These are phyloP conservation scores for Sphaerobolus stellatus DNA, from an alignment of 1,284 basidiomycete species.

Conservation along the genomic window DNA sequence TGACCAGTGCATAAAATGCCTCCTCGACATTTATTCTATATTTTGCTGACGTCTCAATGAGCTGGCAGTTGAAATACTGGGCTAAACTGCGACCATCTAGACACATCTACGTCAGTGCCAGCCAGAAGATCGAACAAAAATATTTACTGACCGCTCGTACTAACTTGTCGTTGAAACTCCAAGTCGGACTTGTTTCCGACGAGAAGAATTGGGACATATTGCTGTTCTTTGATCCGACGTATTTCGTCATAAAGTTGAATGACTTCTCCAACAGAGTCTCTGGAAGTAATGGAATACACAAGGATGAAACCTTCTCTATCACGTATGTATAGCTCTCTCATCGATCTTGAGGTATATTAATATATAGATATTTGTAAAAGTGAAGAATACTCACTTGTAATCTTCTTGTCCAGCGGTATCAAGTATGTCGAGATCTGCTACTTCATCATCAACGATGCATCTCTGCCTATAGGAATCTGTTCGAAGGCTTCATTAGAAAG, in stretches of 20 bases:
- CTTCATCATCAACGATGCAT: too few relatives aligned
- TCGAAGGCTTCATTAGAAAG: too few relatives aligned
- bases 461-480: too few relatives aligned
- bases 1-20: conserved; percentile 88
- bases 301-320: conserved; percentile 99
- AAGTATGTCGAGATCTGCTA: too few relatives aligned
- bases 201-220: conserved; percentile 82
- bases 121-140: too few relatives aligned
- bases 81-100: conserved; percentile 89
- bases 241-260: conserved; percentile 96
- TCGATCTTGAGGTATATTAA: too few relatives aligned
- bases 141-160: too few relatives aligned
- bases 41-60: conserved; percentile 96
- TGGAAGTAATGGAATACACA: conserved; percentile 96
- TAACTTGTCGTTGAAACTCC: conserved; percentile 81
- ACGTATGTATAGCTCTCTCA: conserved; percentile 99
- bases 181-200: conserved; percentile 94
- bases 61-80: conserved; percentile 86
- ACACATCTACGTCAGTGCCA: too few relatives aligned
- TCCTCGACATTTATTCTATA: conserved; percentile 93
- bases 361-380: too few relatives aligned
- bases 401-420: too few relatives aligned
- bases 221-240: conserved; percentile 87
- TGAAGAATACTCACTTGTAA: too few relatives aligned
- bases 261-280: conserved; percentile 91